phyloP scores from a whole-genome alignment of 1,284 basidiomycete species.

The Hypsizygus ulmarius region DNA sequence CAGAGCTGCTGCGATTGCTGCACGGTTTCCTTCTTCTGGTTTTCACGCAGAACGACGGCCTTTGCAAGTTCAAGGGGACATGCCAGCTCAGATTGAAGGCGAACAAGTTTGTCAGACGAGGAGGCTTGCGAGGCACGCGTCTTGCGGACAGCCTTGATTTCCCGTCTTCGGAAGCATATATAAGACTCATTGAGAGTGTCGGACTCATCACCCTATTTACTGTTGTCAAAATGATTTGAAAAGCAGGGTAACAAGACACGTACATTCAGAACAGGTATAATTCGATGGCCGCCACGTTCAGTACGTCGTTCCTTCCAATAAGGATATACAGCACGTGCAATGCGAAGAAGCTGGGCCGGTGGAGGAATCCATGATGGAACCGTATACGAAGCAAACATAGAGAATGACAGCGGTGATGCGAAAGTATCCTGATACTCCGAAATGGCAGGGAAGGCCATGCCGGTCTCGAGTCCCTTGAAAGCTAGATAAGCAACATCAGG shows the following conservation, averaged over 20 bases:
- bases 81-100: slow-evolving; percentile 76
- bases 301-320: slow-evolving; percentile 81
- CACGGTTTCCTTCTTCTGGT: slow-evolving; percentile 64
- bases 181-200: slow-evolving; percentile 93
- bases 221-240: neutral
- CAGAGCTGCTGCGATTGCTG: slow-evolving; percentile 68
- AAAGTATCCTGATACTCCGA: slow-evolving; percentile 78
- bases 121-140: slow-evolving; percentile 89
- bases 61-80: slow-evolving; percentile 74
- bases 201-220: slow-evolving; percentile 79
- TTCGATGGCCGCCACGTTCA: slow-evolving; percentile 72
- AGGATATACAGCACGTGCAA: slow-evolving; percentile 71
- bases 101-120: slow-evolving; percentile 83
- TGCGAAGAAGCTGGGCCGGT: slow-evolving; percentile 52
- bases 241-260: slow-evolving; percentile 23
- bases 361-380: slow-evolving; percentile 62
- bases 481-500: slow-evolving; percentile 1
- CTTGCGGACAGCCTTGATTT: slow-evolving; percentile 93
- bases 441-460: slow-evolving; percentile 74
- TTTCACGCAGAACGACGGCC: slow-evolving; percentile 71
- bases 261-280: slow-evolving; percentile 81
- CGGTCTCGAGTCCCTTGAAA: slow-evolving; percentile 56
- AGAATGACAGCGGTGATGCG: slow-evolving; percentile 49
- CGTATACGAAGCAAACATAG: slow-evolving; percentile 61
- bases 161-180: slow-evolving; percentile 95